A percentile compares a stretch with the other conserved stretches of the same genome.
Evolutionary conservation across 306 rosid genomes (phyloP).

Genomic region (Malus sieversii): DNA sequence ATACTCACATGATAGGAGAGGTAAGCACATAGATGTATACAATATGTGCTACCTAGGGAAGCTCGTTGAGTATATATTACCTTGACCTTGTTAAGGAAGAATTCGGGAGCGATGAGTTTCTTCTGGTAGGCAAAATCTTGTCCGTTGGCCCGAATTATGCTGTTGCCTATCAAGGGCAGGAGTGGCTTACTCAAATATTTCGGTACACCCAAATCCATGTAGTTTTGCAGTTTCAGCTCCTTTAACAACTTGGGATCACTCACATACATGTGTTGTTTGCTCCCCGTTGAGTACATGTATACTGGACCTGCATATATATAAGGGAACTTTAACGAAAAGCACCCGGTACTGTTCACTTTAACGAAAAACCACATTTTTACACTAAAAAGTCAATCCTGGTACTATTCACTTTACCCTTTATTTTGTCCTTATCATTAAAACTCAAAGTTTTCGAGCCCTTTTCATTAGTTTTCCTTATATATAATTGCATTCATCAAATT

Average conservation of each 20-base stretch:
- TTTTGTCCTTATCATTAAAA: no score
- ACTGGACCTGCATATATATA: background rate
- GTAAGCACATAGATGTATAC: background rate
- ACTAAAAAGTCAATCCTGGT: no score
- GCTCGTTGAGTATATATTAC: background rate
- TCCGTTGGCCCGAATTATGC: constrained; percentile 3
- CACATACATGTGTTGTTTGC: background rate
- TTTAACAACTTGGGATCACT: background rate
- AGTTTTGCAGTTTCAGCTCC: constrained; percentile 7
- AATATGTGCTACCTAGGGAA: background rate
- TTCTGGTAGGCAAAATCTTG: background rate
- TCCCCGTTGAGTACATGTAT: background rate
- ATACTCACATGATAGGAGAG: background rate
- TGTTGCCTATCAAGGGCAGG: background rate
- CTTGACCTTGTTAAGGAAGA: constrained; percentile 7
- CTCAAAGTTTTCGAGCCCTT: no score
- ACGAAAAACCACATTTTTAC: no score
- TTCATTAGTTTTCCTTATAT: background rate
- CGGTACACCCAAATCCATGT: background rate
- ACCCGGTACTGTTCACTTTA: no score
- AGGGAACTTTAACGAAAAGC: no score
- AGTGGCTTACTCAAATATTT: constrained; percentile 1
- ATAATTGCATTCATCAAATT: background rate
- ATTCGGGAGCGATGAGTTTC: constrained; percentile 5
- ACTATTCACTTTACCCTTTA: no score